Base-by-base conservation (phyloP, 1,139 yeast genomes). In the Arxiozyma heterogenica region DNA sequence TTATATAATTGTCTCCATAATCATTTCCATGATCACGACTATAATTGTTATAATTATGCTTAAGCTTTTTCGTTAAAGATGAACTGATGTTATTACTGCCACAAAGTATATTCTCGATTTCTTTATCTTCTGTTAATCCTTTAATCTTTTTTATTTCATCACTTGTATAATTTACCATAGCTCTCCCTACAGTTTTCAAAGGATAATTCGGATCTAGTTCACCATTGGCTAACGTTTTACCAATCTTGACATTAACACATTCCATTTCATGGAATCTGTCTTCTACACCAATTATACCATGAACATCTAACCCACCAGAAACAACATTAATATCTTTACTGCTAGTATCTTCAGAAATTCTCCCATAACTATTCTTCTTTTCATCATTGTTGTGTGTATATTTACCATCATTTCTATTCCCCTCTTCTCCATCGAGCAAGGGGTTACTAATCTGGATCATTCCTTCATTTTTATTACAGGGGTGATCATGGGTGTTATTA, bases 231-330 rank as follows among this genome's bases (percentile, higher is more conserved):
- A 65, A 61, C 55, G 73, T 70, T 25, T 77, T 73, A 44, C 88
- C 78, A 46, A 84, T 75, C 68, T 80, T 76, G 58, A 94, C 73
- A 17, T 86, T 79, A 6, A 93, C 96, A 72, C 98, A 91, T 67
- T 93, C 97, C 60, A 86, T 79, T 61, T 87, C 95, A 62, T 90
- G 96, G 76, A 94, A 94, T 15, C 69, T 69, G 0, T 98, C 98
- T 56, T 80, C 80, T 1, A 88, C 88, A 2, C 75, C 82, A 15
- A 87, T 74, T 18, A 93, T 81, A 6, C 98, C 98, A 1, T 46
- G 49, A 46, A 46, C 49, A 52, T 93, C 76, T 52, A 93, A 74
- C 0, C 98, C 98, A 0, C 97, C 51, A 20, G 46, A 41, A 17
- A 49, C 49, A 22, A 43, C 50, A 15, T 8, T 34, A 12, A 27